Base-by-base conservation (phyloP, 805 yeast species). In the Cyberlindnera petersonii region DNA sequence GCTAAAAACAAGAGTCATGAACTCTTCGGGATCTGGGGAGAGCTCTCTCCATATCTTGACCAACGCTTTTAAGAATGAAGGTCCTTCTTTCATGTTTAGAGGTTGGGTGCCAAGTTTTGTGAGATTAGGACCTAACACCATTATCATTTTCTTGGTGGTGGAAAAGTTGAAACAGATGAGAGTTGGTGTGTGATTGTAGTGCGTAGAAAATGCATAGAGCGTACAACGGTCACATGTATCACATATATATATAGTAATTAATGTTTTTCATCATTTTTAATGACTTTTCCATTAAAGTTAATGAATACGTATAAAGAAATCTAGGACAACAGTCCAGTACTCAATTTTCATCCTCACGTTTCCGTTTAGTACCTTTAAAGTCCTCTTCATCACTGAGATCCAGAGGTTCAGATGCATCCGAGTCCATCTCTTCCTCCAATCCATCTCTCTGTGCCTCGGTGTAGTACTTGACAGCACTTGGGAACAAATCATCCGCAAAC, bases 21-120 rank as follows among this genome's bases (percentile, higher is more conserved):
- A 84, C 61, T 74, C 69, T 4, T 59, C 56, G 22, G 50, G 50
- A 11, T 49, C 52, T 9, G 66, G 69, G 43, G 66, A 66, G 37
- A 63, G 74, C 44, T 80, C 86, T 3, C 32, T 74, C 3, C 44
- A 58, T 2, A 77, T 83, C 31, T 59, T 86, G 43, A 48, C 49
- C 2, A 58, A 60, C 6, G 85, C 91, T 1, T 69, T 86, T 15
- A 71, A 69, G 46, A 64, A 53, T 10, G 95, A 86, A 61, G 96
- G 96, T 17, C 68, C 76, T 11, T 72, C 79, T 1, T 87, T 87
- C 64, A 75, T 86, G 80, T 86, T 86, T 63, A 71, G 95, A 60
- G 96, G 96, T 19, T 86, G 96, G 96, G 65, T 83, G 26, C 95
- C 95, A 23, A 79, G 93, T 30, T 86, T 86, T 56, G 74, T 86